phyloP scores from a whole-genome alignment of 148 eudicot genomes.

The Dianthus caryophyllus region DNA sequence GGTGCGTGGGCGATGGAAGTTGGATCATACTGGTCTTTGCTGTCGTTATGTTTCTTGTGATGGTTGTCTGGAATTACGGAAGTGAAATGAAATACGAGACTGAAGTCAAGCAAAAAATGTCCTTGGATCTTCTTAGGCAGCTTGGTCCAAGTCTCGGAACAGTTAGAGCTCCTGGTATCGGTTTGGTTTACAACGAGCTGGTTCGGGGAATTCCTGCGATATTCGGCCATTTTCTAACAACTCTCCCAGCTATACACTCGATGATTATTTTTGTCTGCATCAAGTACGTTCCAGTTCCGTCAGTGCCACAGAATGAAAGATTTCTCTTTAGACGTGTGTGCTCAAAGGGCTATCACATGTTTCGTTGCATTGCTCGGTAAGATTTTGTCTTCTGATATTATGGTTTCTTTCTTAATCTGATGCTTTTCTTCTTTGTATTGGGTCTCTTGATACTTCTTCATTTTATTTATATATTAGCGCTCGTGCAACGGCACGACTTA shows the following conservation, averaged over 20 bases:
- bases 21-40: slow-evolving; percentile 93
- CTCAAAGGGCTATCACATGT: slow-evolving; percentile 87
- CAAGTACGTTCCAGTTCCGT: slow-evolving; percentile 88
- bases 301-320: slow-evolving; percentile 91
- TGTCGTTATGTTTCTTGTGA: slow-evolving; percentile 61
- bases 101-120: slow-evolving; percentile 86
- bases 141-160: slow-evolving; percentile 92
- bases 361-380: slow-evolving; percentile 97
- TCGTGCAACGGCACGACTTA: too few relatives aligned
- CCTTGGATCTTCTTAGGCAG: slow-evolving; percentile 78
- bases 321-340: slow-evolving; percentile 93
- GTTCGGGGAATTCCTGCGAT: slow-evolving; percentile 89
- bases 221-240: slow-evolving; percentile 90
- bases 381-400: neutral
- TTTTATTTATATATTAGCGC: too few relatives aligned
- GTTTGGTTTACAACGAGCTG: slow-evolving; percentile 92
- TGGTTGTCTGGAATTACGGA: slow-evolving; percentile 96
- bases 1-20: slow-evolving; percentile 88
- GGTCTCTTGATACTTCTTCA: too few relatives aligned
- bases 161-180: slow-evolving; percentile 94
- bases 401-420: neutral
- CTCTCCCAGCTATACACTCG: slow-evolving; percentile 95
- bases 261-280: slow-evolving; percentile 95
- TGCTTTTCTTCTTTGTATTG: too few relatives aligned
- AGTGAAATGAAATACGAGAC: slow-evolving; percentile 91